phyloP scores from a whole-genome alignment of 208 protist genomes.

The Leptomonas seymouri region DNA sequence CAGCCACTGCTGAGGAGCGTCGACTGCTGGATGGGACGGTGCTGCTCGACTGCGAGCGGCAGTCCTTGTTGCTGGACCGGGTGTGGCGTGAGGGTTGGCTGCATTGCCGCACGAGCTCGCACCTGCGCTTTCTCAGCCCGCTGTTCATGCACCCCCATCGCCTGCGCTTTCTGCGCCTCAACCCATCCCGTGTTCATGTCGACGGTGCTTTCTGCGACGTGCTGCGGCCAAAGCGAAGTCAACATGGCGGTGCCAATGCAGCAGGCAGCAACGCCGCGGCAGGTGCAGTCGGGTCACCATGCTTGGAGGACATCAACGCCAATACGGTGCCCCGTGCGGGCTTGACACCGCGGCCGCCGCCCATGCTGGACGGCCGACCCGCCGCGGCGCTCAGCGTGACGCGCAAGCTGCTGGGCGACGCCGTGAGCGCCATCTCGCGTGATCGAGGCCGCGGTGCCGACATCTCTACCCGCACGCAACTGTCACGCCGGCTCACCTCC shows the following conservation, averaged over 20 bases:
- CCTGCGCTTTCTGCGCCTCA: slow-evolving; percentile 5
- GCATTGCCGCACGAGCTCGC: slow-evolving; percentile 6
- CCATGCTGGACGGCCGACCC: slow-evolving; percentile 17
- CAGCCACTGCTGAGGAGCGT: not conserved
- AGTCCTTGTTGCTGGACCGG: slow-evolving; percentile 39
- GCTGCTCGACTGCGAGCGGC: slow-evolving; percentile 39
- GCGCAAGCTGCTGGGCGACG: slow-evolving; percentile 25
- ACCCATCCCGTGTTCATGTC: slow-evolving; percentile 12
- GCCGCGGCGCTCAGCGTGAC: slow-evolving; percentile 22
- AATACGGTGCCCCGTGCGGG: slow-evolving; percentile 3
- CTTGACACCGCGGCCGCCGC: slow-evolving; percentile 9
- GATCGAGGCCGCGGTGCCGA: slow-evolving; percentile 19
- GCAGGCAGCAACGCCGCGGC: not conserved
- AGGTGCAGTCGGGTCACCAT: not conserved
- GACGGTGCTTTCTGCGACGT: slow-evolving; percentile 18
- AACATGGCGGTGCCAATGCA: not conserved
- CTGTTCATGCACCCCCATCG: not conserved
- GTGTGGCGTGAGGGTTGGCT: slow-evolving; percentile 37
- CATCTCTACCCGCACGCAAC: slow-evolving; percentile 1
- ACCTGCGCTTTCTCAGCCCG: slow-evolving; percentile 10
- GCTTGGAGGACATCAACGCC: slow-evolving; percentile 3
- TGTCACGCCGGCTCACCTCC: slow-evolving; percentile 8
- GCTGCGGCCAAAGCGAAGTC: slow-evolving; percentile 11
- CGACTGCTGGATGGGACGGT: slow-evolving; percentile 15
- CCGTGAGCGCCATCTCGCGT: slow-evolving; percentile 26